Evolutionary conservation across 2,329 filamentous ascomycete species (phyloP).

Genomic region (Microascus cirrosus): DNA sequence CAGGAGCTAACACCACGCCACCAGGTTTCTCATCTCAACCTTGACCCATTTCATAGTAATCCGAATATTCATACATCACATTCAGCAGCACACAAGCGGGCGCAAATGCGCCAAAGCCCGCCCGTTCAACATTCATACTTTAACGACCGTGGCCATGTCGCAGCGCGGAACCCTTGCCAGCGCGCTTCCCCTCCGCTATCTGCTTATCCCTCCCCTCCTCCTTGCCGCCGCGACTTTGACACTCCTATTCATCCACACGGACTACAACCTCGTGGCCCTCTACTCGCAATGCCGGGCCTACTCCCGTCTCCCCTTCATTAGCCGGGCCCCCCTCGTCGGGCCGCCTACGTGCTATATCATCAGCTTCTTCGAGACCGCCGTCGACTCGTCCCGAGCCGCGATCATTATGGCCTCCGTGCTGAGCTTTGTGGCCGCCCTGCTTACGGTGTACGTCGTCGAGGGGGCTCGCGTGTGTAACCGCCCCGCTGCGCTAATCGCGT

Average conservation of each 20-base stretch:
- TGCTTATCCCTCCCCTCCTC: constrained; percentile 36
- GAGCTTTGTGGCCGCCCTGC: constrained; percentile 31
- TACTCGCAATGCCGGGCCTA: constrained; percentile 42
- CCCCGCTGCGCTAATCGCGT: constrained; percentile 21
- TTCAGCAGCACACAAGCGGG: background rate
- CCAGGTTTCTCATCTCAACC: background rate
- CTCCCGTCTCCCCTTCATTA: constrained; percentile 30
- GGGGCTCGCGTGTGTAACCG: constrained; percentile 30
- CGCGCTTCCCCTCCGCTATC: constrained; percentile 40
- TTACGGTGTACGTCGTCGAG: constrained; percentile 39
- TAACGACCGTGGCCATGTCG: background rate
- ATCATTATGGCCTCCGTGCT: constrained; percentile 30
- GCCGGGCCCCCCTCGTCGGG: constrained; percentile 31
- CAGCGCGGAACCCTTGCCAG: constrained; percentile 29
- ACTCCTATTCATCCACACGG: constrained; percentile 31
- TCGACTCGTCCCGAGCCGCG: constrained; percentile 25
- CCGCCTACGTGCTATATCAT: constrained; percentile 36
- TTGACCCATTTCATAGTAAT: background rate
- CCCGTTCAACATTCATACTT: background rate
- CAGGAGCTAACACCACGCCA: background rate
- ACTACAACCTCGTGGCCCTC: constrained; percentile 39
- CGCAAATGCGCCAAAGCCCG: background rate
- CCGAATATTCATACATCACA: background rate
- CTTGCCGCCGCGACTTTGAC: constrained; percentile 29
- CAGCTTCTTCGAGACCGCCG: constrained; percentile 34